Conservation (phyloP, 78 protist species). For the Dictyostelium intermedium region DNA sequence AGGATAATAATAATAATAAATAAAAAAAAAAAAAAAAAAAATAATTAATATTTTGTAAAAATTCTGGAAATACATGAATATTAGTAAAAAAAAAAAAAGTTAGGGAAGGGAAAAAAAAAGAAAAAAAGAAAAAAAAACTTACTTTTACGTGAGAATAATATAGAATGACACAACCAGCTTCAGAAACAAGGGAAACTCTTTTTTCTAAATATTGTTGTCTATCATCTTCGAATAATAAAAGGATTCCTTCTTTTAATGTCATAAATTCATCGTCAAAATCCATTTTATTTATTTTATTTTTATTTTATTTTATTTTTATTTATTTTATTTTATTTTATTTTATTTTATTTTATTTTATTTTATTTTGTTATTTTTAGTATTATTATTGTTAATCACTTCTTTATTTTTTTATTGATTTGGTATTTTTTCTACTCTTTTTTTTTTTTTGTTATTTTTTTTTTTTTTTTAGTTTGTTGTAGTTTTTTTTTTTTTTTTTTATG, state of each 20-base stretch:
- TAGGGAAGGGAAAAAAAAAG: not conserved
- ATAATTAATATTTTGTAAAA: not conserved
- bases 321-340: not conserved
- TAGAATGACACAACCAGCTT: not conserved
- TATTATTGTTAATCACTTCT: not conserved
- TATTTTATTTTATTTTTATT: not conserved
- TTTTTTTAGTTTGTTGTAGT: not conserved
- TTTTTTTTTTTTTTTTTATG: not conserved
- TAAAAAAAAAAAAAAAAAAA: not conserved
- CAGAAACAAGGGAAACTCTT: conserved; percentile 27
- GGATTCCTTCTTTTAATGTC: conserved; percentile 21
- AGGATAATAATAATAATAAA: not conserved
- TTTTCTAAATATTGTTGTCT: not conserved
- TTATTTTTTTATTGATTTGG: not conserved
- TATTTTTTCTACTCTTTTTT: not conserved
- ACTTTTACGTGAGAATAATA: conserved; percentile 19
- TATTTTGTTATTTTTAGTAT: not conserved
- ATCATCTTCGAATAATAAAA: not conserved
- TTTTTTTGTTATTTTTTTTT: not conserved
- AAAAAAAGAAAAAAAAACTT: not conserved
- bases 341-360: not conserved
- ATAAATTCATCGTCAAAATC: conserved; percentile 18
- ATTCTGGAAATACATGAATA: not conserved
- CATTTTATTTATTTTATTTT: not conserved
- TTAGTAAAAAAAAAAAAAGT: too few species aligned